A percentile compares a stretch with the other conserved stretches of the same genome.
phyloP scores from a whole-genome alignment of 352 stramenopile genomes.

The Pythium rishiriense region DNA sequence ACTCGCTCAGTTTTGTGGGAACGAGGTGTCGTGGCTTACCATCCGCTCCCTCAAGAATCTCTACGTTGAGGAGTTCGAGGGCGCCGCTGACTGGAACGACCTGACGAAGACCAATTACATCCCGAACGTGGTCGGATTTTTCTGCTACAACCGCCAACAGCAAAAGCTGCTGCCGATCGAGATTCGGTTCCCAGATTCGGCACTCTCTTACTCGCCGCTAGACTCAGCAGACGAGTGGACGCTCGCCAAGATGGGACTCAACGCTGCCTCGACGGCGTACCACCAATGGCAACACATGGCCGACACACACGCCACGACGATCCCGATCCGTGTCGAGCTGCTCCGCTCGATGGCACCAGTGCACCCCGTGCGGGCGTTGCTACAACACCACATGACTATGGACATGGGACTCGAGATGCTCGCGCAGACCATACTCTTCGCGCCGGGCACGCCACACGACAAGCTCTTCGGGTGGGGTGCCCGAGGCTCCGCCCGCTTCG shows the following conservation, averaged over 20 bases:
- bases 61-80: conserved; percentile 41
- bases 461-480: conserved; percentile 40
- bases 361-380: conserved; percentile 33
- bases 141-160: conserved; percentile 15
- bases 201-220: conserved; percentile 48
- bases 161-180: conserved; percentile 40
- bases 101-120: conserved; percentile 36
- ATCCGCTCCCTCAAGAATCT: conserved; percentile 28
- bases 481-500: conserved; percentile 33
- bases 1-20: not conserved
- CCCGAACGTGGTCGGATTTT: conserved; percentile 31
- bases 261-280: conserved; percentile 42
- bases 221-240: conserved; percentile 43
- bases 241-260: conserved; percentile 50
- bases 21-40: not conserved
- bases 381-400: conserved; percentile 28
- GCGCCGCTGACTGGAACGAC: conserved; percentile 38
- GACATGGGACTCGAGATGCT: conserved; percentile 21
- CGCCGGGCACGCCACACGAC: conserved; percentile 28
- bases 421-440: conserved; percentile 1
- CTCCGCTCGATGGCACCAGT: conserved; percentile 38
- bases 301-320: conserved; percentile 48
- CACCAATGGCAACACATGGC: conserved; percentile 59
- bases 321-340: conserved; percentile 48
- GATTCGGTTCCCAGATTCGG: conserved; percentile 43